These are phyloP conservation scores for Schizothecium vesticola DNA, from an alignment of 495 filamentous ascomycete genomes.

Conservation along the genomic window DNA sequence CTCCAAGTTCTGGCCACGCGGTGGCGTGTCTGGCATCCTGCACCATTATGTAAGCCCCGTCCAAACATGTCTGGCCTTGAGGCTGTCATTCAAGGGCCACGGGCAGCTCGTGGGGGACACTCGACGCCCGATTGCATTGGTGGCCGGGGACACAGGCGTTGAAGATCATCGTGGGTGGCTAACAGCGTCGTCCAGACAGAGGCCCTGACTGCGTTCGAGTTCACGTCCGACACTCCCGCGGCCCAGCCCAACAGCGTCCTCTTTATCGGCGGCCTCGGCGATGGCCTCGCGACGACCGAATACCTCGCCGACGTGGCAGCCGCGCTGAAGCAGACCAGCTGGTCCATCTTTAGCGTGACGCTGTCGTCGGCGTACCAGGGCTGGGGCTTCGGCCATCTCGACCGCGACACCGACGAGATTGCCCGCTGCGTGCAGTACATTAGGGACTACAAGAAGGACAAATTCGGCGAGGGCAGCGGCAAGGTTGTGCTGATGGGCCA, in stretches of 20 bases:
- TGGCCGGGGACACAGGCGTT: no score
- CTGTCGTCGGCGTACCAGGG: slow-evolving; percentile 59
- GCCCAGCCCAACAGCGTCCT: slow-evolving; percentile 54
- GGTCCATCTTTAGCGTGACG: slow-evolving; percentile 56
- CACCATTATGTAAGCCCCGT: slow-evolving; percentile 47
- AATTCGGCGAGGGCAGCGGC: slow-evolving; percentile 21
- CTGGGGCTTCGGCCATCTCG: slow-evolving; percentile 61
- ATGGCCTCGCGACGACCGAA: slow-evolving; percentile 60
- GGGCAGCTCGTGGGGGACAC: no score
- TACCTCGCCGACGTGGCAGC: slow-evolving; percentile 53
- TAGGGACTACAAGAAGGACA: slow-evolving; percentile 37
- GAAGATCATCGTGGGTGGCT: neutral
- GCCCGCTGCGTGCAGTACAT: slow-evolving; percentile 55
- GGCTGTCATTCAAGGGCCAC: no score
- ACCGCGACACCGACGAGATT: slow-evolving; percentile 62
- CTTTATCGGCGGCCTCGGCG: slow-evolving; percentile 68
- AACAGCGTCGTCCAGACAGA: slow-evolving; percentile 35
- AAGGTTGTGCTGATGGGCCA: slow-evolving; percentile 75
- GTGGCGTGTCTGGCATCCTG: slow-evolving; percentile 48
- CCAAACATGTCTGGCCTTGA: no score
- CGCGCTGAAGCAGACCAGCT: slow-evolving; percentile 48
- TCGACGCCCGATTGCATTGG: no score
- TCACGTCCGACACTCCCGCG: slow-evolving; percentile 7
- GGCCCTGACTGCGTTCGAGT: slow-evolving; percentile 45
- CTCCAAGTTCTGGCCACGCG: slow-evolving; percentile 48